Base-by-base conservation (phyloP, 805 yeast genomes). In the Brettanomyces sp. region DNA sequence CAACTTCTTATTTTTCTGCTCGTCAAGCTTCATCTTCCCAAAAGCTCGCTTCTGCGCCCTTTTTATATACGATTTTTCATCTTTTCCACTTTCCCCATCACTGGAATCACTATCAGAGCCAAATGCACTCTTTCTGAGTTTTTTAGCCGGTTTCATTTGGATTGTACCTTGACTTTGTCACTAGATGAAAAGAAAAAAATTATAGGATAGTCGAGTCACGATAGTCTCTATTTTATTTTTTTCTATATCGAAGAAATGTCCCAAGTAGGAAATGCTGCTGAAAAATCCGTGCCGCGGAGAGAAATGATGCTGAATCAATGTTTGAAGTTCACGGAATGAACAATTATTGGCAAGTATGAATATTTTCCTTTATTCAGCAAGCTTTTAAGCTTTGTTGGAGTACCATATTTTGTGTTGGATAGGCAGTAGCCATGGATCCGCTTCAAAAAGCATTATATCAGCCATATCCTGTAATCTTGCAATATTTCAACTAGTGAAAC, bases 1-100 rank as follows among this genome's bases (percentile, higher is more conserved):
- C 13, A 47, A 45, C 7, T 36, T 21, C 11, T 39, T 28, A 39
- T 25, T 45, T 44, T 12, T 36, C 5, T 30, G 41, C 13, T 40
- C 41, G 12, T 38, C 40, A 25, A 32, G 24, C 25, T 35, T 32
- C 21, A 22, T 22, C 30, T 41, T 41, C 33, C 23, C 37, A 39
- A 21, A 24, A 18, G 37, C 18, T 23, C 28, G 32, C 22, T 35
- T 41, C 25, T 41, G 43, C 5, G 43, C 22, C 12, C 38, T 32
- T 21, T 22, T 5, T 12, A 24, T n/a, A 13, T 24, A 42, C 33
- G 21, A 13, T 14, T 22, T 9, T 40, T 21, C 13, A 35, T 32
- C 45, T 32, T 42, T 33, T 33, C 39, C 12, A 7, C 39, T 14
- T 8, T 22, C 44, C 6, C 12, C 25, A 14, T 23, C 34, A 24